Percentiles rank a stretch among this genome's conserved stretches.
Evolutionary conservation across 2,329 filamentous ascomycete species (phyloP).

Genomic region (Verticillium dahliae): DNA sequence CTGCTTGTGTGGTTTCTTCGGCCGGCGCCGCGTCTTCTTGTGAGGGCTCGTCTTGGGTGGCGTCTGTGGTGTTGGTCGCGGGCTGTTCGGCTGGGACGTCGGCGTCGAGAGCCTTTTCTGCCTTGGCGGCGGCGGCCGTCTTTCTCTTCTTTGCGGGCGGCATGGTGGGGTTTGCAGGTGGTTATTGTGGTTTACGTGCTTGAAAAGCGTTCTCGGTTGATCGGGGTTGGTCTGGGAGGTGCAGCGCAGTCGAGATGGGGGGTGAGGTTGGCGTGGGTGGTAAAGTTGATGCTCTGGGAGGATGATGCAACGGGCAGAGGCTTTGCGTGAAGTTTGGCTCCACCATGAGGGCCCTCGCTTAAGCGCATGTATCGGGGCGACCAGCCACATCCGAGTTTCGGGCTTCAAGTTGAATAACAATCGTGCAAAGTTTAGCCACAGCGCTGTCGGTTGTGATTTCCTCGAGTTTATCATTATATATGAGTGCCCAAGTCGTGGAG

Average conservation of each 20-base stretch:
- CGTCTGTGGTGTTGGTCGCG: slow-evolving; percentile 10
- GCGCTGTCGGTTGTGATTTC: too few relatives aligned
- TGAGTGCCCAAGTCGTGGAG: too few relatives aligned
- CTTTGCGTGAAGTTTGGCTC: neutral
- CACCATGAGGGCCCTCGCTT: neutral
- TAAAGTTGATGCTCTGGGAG: neutral
- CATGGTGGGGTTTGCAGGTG: slow-evolving; percentile 21
- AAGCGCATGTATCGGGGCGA: neutral
- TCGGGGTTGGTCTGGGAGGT: neutral
- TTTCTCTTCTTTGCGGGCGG: slow-evolving; percentile 40
- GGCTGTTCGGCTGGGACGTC: slow-evolving; percentile 13
- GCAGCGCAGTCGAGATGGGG: neutral
- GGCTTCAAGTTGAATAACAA: too few relatives aligned
- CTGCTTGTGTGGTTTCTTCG: slow-evolving; percentile 1
- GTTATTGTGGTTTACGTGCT: neutral
- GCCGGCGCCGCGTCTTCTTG: slow-evolving; percentile 7
- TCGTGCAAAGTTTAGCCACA: too few relatives aligned
- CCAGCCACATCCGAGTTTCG: too few relatives aligned
- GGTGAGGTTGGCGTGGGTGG: neutral
- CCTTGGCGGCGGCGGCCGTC: slow-evolving; percentile 20
- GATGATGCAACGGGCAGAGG: neutral
- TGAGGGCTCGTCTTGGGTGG: slow-evolving; percentile 6
- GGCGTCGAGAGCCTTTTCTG: slow-evolving; percentile 11
- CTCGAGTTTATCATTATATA: too few relatives aligned
- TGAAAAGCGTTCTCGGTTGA: neutral